Evolutionary conservation across 768 basidiomycete genomes (phyloP).

Genomic region (Serendipita sp.): DNA sequence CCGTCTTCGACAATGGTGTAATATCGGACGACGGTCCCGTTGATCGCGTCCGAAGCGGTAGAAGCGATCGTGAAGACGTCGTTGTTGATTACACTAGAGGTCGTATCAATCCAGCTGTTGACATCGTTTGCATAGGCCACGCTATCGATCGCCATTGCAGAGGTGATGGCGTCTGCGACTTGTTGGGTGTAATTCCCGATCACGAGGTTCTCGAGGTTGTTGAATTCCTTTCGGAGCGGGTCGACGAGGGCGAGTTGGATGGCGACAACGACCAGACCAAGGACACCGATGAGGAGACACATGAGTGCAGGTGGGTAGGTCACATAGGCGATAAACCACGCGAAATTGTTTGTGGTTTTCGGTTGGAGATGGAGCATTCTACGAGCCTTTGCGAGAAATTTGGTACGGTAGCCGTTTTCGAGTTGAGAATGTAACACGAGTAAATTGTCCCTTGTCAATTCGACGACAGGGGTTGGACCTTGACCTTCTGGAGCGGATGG

Average conservation of each 20-base stretch:
- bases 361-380: constrained; percentile 33
- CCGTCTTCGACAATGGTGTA: not conserved
- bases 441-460: constrained; percentile 18
- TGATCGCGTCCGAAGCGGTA: not conserved
- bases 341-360: constrained; percentile 32
- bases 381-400: constrained; percentile 61
- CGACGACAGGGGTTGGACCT: not conserved
- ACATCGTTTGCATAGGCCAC: not conserved
- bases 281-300: constrained; percentile 81
- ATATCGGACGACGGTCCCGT: not conserved
- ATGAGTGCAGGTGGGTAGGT: constrained; percentile 83
- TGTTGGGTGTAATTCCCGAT: not conserved
- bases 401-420: constrained; percentile 26
- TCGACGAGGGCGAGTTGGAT: constrained; percentile 68
- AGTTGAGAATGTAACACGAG: constrained; percentile 43
- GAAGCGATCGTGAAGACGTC: not conserved
- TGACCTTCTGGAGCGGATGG: not conserved
- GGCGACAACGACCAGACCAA: constrained; percentile 74
- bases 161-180: not conserved
- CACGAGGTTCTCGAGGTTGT: not conserved
- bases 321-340: constrained; percentile 85
- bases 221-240: constrained; percentile 38
- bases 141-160: not conserved
- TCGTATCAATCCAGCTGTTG: not conserved
- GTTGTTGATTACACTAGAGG: not conserved